These are phyloP conservation scores for Verticillium longisporum DNA, from an alignment of 2,329 filamentous ascomycete species.

Conservation along the genomic window DNA sequence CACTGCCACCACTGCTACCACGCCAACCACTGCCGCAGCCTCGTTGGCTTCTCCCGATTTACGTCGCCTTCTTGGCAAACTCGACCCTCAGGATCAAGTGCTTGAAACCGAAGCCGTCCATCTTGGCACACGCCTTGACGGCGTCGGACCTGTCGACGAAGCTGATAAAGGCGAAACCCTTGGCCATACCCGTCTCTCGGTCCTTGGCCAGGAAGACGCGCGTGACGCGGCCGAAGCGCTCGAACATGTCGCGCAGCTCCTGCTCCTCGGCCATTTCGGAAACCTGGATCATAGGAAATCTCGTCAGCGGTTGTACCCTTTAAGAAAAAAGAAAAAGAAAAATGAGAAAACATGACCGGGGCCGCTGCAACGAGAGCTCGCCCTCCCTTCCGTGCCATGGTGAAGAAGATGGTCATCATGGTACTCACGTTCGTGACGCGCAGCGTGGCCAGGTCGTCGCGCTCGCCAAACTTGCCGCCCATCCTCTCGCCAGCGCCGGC, in stretches of 20 bases:
- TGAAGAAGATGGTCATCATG: neutral
- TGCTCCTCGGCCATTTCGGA: slow-evolving; percentile 95
- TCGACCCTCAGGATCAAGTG: slow-evolving; percentile 82
- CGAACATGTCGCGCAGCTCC: slow-evolving; percentile 96
- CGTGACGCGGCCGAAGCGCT: slow-evolving; percentile 92
- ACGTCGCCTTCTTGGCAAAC: slow-evolving; percentile 70
- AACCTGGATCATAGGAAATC: slow-evolving; percentile 46
- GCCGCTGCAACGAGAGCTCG: too few species aligned
- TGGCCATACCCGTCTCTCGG: slow-evolving; percentile 88
- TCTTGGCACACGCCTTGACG: slow-evolving; percentile 88
- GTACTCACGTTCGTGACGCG: slow-evolving; percentile 90
- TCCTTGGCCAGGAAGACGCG: slow-evolving; percentile 98
- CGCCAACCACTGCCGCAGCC: neutral
- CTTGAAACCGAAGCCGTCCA: slow-evolving; percentile 92
- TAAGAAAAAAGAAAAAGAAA: too few species aligned
- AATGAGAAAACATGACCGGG: too few species aligned
- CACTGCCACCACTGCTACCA: too few species aligned
- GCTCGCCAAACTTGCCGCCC: slow-evolving; percentile 82
- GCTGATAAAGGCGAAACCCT: slow-evolving; percentile 98
- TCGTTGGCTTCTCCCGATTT: slow-evolving; percentile 6
- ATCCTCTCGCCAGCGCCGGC: slow-evolving; percentile 71
- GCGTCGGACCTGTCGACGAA: slow-evolving; percentile 88
- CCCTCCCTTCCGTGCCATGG: too few species aligned
- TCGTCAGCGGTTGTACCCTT: slow-evolving; percentile 16
- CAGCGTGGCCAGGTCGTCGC: slow-evolving; percentile 93